Evolutionary conservation across 495 filamentous ascomycete genomes (phyloP).

Genomic region (Parathielavia appendiculata): DNA sequence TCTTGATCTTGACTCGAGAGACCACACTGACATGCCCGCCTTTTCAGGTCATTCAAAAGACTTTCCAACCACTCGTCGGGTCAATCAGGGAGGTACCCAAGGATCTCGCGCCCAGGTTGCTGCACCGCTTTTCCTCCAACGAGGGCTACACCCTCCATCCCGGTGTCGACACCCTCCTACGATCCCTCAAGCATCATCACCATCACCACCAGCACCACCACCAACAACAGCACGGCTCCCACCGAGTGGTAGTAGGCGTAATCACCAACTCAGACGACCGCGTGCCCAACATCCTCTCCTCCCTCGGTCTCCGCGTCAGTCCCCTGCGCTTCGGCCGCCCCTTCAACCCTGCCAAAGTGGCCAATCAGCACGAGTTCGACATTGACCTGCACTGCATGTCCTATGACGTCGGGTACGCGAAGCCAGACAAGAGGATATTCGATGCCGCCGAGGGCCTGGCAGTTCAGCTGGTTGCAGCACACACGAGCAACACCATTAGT

Average conservation of each 20-base stretch:
- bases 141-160: conserved; percentile 58
- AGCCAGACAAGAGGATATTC: conserved; percentile 62
- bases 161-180: conserved; percentile 52
- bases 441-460: conserved; percentile 51
- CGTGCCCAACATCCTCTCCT: conserved; percentile 54
- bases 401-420: conserved; percentile 67
- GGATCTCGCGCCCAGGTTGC: conserved; percentile 49
- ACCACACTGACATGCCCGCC: neutral
- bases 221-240: conserved; percentile 19
- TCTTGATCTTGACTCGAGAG: conserved; percentile 4
- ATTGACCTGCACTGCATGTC: conserved; percentile 65
- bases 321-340: conserved; percentile 18
- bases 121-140: conserved; percentile 55
- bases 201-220: neutral
- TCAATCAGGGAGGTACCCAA: conserved; percentile 33
- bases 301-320: conserved; percentile 56
- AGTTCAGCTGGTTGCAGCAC: neutral
- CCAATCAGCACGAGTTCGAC: conserved; percentile 33
- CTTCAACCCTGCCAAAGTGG: neutral
- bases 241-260: conserved; percentile 53
- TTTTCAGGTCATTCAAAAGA: conserved; percentile 31
- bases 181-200: conserved; percentile 30
- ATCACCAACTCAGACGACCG: conserved; percentile 77
- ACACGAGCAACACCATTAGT: neutral
- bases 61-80: conserved; percentile 33